Evolutionary conservation across 495 filamentous ascomycete species (phyloP), one percentile per base, ranked within the genome.

Genomic region (Tuber aestivum): DNA sequence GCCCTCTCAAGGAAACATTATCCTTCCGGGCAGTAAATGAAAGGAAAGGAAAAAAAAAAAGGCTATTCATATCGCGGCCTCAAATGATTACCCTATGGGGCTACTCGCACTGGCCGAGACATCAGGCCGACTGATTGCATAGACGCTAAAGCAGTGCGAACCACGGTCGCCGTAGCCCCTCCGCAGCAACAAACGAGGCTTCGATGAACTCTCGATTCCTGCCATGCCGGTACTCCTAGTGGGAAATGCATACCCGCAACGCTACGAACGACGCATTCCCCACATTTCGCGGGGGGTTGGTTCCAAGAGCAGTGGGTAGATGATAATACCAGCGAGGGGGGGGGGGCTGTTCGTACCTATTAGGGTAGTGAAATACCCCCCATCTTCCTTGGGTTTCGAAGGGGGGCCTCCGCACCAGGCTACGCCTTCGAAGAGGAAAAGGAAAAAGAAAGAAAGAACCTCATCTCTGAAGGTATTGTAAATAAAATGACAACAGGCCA

Each of bases 331-430:
- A n/a, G 44, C 18, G 1, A 9, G 9, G 9, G 9, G n/a, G n/a
- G n/a, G n/a, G n/a, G n/a, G n/a, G 45, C 45, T 32, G 10, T 61
- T 32, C 50, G n/a, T 32, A 61, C 50, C 27, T 2, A n/a, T 3
- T 32, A 3, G 50, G n/a, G 23, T 50, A 50, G 45, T 48, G 50
- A 56, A 12, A 27, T 27, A 3, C 12, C 50, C 32, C 50, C 32
- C 50, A 61, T 14, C 48, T 27, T 56, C 50, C 9, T 16, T 5
- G 8, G 16, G 12, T 4, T 32, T 12, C n/a, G 10, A 32, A 14
- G 12, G 6, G n/a, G 1, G 0, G 2, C 3, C 12, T 9, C 10
- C 12, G 21, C 12, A 0, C 9, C 12, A 16, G n/a, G n/a, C n/a
- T 27, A 61, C 23, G 7, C 50, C n/a, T 32, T 32, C n/a, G 3